These are phyloP conservation scores for Globisporangium spinosum DNA, from an alignment of 352 stramenopile genomes.

Conservation along the genomic window DNA sequence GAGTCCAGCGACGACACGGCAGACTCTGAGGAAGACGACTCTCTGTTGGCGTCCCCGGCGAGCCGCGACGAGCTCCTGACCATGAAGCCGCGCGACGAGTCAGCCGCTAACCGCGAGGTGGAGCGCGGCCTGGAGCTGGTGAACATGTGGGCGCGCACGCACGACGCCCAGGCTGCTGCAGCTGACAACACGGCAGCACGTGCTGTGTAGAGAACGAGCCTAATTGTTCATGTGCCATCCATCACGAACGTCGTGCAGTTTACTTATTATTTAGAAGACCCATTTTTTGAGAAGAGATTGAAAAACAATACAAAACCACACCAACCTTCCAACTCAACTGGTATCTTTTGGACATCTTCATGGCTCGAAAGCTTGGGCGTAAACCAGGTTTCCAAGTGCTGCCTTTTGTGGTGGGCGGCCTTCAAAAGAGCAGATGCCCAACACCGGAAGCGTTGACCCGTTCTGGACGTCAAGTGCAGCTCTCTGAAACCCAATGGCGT, in stretches of 20 bases:
- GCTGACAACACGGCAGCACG: constrained; percentile 1
- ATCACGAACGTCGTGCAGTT: not conserved
- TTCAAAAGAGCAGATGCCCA: not conserved
- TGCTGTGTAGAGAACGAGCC: constrained; percentile 7
- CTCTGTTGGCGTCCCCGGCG: constrained; percentile 17
- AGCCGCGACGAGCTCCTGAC: constrained; percentile 24
- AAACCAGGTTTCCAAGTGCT: not conserved
- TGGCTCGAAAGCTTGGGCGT: not conserved
- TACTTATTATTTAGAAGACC: constrained; percentile 12
- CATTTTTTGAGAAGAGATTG: not conserved
- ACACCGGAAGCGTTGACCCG: not conserved
- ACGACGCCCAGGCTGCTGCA: constrained; percentile 10
- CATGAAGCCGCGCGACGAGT: constrained; percentile 33
- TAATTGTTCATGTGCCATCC: not conserved
- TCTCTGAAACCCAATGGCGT: not conserved
- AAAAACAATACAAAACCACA: constrained; percentile 3
- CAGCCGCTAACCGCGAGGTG: constrained; percentile 36
- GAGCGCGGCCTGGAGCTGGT: constrained; percentile 63
- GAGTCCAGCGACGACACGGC: constrained; percentile 63
- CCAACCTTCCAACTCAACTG: not conserved
- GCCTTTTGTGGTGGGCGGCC: not conserved
- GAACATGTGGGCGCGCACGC: constrained; percentile 43
- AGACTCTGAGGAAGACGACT: constrained; percentile 53
- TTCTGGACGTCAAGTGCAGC: not conserved
- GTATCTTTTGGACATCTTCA: not conserved